A percentile compares a stretch with the other conserved stretches of the same genome.
Evolutionary conservation across 176 grass and related monocot species (phyloP).

Genomic region (Bonia amplexicaulis): DNA sequence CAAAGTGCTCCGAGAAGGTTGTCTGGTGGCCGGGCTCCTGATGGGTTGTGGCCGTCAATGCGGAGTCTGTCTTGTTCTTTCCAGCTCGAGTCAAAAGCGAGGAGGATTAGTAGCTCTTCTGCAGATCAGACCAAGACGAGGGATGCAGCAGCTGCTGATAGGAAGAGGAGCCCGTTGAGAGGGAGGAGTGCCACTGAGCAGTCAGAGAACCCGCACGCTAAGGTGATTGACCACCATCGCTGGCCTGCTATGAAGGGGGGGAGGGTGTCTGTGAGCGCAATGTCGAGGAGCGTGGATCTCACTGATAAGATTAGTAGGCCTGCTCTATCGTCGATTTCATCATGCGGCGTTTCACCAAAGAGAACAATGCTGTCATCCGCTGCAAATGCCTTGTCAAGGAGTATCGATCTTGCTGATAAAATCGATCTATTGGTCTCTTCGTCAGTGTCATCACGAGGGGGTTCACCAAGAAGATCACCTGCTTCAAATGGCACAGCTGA

Average conservation of each 20-base stretch:
- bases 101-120: conserved; percentile 23
- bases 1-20: conserved; percentile 35
- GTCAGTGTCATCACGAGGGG: background rate
- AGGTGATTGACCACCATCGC: conserved; percentile 81
- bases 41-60: conserved; percentile 89
- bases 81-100: conserved; percentile 56
- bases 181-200: conserved; percentile 46
- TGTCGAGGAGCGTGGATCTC: conserved; percentile 71
- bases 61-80: conserved; percentile 70
- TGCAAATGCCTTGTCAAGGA: conserved; percentile 41
- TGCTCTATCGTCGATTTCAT: conserved; percentile 33
- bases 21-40: conserved; percentile 39
- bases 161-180: conserved; percentile 73
- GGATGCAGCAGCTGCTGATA: conserved; percentile 34
- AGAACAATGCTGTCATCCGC: conserved; percentile 26
- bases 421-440: conserved; percentile 40
- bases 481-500: conserved; percentile 21
- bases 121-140: conserved; percentile 32
- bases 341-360: conserved; percentile 34
- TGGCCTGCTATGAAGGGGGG: conserved; percentile 89
- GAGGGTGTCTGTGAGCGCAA: conserved; percentile 40
- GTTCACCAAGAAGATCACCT: conserved; percentile 36
- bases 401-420: conserved; percentile 55
- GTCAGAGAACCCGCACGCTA: conserved; percentile 63
- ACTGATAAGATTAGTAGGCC: conserved; percentile 50